Conservation (phyloP, 148 eudicot genomes). For the Rhododendron molle region DNA sequence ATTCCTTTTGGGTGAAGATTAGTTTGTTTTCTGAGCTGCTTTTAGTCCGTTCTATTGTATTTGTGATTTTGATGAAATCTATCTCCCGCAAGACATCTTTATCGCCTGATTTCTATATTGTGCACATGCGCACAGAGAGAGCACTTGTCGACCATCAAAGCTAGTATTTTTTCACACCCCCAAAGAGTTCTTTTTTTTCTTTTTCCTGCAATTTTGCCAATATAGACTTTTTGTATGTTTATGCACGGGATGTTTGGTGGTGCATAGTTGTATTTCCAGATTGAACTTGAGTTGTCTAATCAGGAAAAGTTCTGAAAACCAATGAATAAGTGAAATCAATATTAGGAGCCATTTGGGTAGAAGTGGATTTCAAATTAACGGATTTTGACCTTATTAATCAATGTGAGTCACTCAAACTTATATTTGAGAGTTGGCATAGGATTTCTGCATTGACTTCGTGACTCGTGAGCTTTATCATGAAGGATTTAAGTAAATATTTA, state of each 20-base stretch:
- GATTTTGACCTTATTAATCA: not conserved
- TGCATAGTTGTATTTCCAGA: not conserved
- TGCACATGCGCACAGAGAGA: not conserved
- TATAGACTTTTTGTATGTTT: not conserved
- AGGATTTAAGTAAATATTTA: not conserved
- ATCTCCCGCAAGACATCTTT: not conserved
- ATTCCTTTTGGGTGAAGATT: not conserved
- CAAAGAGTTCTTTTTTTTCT: not conserved
- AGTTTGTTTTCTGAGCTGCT: not conserved
- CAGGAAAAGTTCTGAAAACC: not conserved
- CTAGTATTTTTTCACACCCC: not conserved
- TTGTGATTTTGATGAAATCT: slow-evolving; percentile 4
- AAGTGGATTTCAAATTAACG: not conserved
- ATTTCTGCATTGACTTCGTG: not conserved
- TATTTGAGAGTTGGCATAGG: not conserved
- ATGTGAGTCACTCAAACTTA: not conserved
- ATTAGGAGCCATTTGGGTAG: not conserved
- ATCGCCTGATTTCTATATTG: not conserved
- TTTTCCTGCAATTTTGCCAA: not conserved
- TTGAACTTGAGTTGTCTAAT: not conserved
- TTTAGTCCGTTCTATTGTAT: not conserved
- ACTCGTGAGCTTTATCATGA: not conserved
- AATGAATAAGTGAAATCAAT: not conserved
- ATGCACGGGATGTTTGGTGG: not conserved
- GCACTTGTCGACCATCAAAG: not conserved